phyloP scores from a whole-genome alignment of 768 basidiomycete genomes.

The Pisolithus tinctorius region DNA sequence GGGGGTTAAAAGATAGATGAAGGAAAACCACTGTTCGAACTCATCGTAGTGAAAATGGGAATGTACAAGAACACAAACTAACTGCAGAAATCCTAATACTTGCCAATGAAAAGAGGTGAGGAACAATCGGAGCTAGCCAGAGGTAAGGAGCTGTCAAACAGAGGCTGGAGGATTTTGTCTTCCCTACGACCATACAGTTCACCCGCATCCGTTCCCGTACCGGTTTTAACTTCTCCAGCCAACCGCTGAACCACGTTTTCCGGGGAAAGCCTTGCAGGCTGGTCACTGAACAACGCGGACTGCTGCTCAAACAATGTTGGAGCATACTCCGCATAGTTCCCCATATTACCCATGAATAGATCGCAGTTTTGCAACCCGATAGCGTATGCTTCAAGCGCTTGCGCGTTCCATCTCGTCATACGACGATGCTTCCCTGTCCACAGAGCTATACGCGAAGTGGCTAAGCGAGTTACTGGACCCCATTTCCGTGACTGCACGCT shows the following conservation, averaged over 20 bases:
- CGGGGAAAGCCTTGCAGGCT: background rate
- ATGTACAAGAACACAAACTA: no score
- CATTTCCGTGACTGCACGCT: background rate
- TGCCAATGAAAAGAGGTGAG: no score
- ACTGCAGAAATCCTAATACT: no score
- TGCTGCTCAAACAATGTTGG: background rate
- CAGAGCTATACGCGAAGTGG: slow-evolving; percentile 1
- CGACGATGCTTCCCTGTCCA: slow-evolving; percentile 1
- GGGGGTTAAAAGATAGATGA: no score
- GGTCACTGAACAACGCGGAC: background rate
- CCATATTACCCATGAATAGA: slow-evolving; percentile 5
- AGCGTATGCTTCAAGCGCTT: slow-evolving; percentile 24
- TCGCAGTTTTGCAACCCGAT: slow-evolving; percentile 23
- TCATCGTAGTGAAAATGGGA: no score
- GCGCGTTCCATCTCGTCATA: slow-evolving; percentile 19
- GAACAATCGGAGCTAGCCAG: no score
- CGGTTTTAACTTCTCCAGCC: background rate
- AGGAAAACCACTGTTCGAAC: no score
- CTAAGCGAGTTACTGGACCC: background rate
- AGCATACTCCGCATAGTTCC: background rate
- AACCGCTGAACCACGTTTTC: background rate
- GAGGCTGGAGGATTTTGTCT: no score
- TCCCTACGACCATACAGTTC: no score
- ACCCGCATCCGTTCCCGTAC: background rate
- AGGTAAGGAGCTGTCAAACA: no score